Percentiles rank a stretch among this genome's conserved stretches.
Conservation (phyloP, 2,329 filamentous ascomycete species). For the Scedosporium aurantiacum region DNA sequence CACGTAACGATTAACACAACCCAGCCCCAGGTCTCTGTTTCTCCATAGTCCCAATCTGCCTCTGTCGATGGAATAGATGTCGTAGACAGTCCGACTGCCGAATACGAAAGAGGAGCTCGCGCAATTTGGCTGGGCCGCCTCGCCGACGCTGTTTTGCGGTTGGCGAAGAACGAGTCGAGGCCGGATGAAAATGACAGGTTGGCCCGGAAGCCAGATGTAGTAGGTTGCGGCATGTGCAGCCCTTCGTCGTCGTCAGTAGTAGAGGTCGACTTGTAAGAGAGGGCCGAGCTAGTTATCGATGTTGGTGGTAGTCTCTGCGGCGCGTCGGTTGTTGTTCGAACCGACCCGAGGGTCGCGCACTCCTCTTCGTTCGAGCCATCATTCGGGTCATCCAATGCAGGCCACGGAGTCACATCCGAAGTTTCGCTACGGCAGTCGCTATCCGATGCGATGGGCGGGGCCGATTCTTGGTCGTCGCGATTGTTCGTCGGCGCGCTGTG, state of each 20-base stretch:
- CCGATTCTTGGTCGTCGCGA: neutral
- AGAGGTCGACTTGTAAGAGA: constrained; percentile 47
- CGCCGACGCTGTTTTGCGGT: constrained; percentile 28
- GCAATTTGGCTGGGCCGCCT: constrained; percentile 39
- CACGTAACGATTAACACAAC: constrained; percentile 83
- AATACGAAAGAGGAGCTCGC: constrained; percentile 50
- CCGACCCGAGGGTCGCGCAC: constrained; percentile 7
- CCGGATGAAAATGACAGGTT: constrained; percentile 39
- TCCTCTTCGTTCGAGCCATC: constrained; percentile 5
- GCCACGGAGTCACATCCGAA: constrained; percentile 9
- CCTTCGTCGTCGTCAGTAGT: constrained; percentile 79
- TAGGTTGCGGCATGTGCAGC: constrained; percentile 47
- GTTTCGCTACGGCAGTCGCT: constrained; percentile 2
- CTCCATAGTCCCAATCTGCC: constrained; percentile 73
- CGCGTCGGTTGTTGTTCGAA: constrained; percentile 12
- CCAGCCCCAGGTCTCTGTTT: constrained; percentile 98
- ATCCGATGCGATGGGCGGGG: neutral
- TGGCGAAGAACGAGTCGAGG: constrained; percentile 52
- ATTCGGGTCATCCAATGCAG: constrained; percentile 6
- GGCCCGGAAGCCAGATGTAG: constrained; percentile 30
- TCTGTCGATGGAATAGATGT: constrained; percentile 36
- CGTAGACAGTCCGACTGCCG: constrained; percentile 38
- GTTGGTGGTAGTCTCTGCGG: constrained; percentile 1
- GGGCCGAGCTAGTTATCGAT: constrained; percentile 33
- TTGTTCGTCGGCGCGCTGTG: neutral